These are phyloP conservation scores for Cladosporium halotolerans DNA, from an alignment of 2,329 filamentous ascomycete genomes.

Conservation along the genomic window DNA sequence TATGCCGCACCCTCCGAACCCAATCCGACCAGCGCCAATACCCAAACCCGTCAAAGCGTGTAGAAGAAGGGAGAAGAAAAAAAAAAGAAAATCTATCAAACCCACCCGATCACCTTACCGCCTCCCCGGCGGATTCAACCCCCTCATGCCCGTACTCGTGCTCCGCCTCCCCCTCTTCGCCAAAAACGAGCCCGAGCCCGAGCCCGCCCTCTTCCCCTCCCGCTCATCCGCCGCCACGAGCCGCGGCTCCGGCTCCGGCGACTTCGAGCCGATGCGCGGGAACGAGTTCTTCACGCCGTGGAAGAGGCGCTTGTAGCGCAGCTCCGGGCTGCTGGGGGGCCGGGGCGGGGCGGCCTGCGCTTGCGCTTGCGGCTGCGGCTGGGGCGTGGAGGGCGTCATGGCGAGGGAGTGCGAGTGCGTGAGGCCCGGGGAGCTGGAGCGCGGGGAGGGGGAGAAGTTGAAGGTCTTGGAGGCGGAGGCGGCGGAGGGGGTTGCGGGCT, in stretches of 20 bases:
- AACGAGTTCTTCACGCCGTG: conserved; percentile 20
- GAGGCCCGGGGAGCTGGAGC: conserved; percentile 7
- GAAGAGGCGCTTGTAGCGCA: conserved; percentile 38
- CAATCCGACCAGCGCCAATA: too few species aligned
- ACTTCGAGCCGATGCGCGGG: not conserved
- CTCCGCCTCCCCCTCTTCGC: conserved; percentile 22
- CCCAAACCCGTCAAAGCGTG: too few species aligned
- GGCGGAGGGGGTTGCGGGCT: conserved; percentile 23
- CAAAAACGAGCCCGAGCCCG: conserved; percentile 4
- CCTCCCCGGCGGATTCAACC: conserved; percentile 21
- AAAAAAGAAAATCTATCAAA: not conserved
- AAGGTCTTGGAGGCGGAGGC: conserved; percentile 25
- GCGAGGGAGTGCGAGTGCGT: conserved; percentile 1
- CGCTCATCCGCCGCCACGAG: not conserved
- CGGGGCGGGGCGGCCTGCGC: not conserved
- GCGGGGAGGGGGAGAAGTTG: conserved; percentile 14
- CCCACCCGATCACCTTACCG: conserved; percentile 4
- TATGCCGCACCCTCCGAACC: too few species aligned
- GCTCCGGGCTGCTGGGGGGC: conserved; percentile 33
- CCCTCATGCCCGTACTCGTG: conserved; percentile 24
- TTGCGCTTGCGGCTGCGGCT: not conserved
- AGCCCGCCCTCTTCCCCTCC: not conserved
- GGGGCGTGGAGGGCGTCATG: conserved; percentile 4
- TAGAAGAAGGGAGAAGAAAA: not conserved
- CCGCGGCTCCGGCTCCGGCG: not conserved